A percentile compares a stretch with the other conserved stretches of the same genome.
Conservation (phyloP, 352 stramenopile species). For the Elongisporangium anandrum region DNA sequence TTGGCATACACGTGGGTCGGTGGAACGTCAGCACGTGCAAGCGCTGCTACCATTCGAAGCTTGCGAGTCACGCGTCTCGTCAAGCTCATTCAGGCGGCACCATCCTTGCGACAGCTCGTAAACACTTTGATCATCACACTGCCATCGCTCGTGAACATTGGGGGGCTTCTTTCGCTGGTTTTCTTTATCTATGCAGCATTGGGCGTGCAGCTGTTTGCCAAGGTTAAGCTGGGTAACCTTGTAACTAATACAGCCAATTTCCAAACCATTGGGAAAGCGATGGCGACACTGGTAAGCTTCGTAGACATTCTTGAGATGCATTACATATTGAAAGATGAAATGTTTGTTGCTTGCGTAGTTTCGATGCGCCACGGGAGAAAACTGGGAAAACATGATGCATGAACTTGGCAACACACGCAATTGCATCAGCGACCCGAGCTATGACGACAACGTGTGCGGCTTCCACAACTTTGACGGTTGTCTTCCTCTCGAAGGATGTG, state of each 20-base stretch:
- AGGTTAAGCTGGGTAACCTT: conserved; percentile 40
- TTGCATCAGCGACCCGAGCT: conserved; percentile 23
- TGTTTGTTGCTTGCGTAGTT: conserved; percentile 30
- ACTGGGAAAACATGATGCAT: conserved; percentile 86
- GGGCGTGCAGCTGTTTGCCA: conserved; percentile 84
- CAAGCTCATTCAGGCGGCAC: conserved; percentile 63
- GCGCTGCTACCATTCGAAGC: conserved; percentile 65
- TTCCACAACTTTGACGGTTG: conserved; percentile 34
- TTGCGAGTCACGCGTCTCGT: conserved; percentile 76
- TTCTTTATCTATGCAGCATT: conserved; percentile 88
- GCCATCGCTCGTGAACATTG: conserved; percentile 75
- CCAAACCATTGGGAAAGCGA: conserved; percentile 60
- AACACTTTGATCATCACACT: conserved; percentile 80
- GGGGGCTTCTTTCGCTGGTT: conserved; percentile 70
- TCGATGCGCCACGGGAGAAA: conserved; percentile 83
- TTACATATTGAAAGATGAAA: too few relatives aligned
- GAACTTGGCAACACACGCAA: conserved; percentile 35
- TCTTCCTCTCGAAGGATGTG: conserved; percentile 50
- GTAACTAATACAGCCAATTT: conserved; percentile 84
- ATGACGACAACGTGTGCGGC: conserved; percentile 37
- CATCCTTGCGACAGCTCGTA: conserved; percentile 70
- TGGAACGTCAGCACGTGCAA: conserved; percentile 22
- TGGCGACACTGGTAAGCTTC: conserved; percentile 61
- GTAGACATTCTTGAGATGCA: not conserved
- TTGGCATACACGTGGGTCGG: conserved; percentile 39